Evolutionary conservation across 495 filamentous ascomycete genomes (phyloP), one percentile per base, ranked within the genome.

Genomic region (Tuber borchii): DNA sequence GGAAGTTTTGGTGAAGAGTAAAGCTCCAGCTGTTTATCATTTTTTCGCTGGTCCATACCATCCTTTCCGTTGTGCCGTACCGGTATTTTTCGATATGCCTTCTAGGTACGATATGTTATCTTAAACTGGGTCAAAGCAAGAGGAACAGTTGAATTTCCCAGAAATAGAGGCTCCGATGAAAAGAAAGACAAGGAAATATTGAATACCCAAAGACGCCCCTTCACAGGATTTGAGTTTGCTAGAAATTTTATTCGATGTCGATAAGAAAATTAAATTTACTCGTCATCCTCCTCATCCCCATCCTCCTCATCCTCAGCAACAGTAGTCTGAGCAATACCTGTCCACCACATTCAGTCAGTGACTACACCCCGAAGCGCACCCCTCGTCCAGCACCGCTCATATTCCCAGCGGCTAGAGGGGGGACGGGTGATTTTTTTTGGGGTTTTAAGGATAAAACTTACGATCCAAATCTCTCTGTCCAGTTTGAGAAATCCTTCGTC

Each of bases 391-490:
- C 81, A 82, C 81, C 81, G 81, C 81, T 82, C 81, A 82, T 82
- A 82, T 82, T 82, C 81, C 81, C 81, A 82, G 81, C 81, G 81
- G 80, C 81, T 82, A 82, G 80, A 82, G 80, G 81, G 81, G 81
- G 80, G 80, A 74, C 81, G 81, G 78, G 80, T 46, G 17, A 20
- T 34, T 65, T 34, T 56, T 65, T 26, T 65, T n/a, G n/a, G 2
- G 1, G 31, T 65, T 31, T 34, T 34, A 16, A 20, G 44, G 43
- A 68, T 40, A 34, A 16, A 19, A 79, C 78, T 79, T 51, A 92
- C 95, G 94, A 88, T 97, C 95, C 87, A 99, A 89, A 94, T 99
- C 95, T 86, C 95, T 92, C 89, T 97, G 95, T 80, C 95, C 95
- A 83, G 89, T 89, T 88, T 98, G 93, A 82, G 95, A 97, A 86